phyloP scores from a whole-genome alignment of 257 asterid genomes.

The Solanum clarkiae region DNA sequence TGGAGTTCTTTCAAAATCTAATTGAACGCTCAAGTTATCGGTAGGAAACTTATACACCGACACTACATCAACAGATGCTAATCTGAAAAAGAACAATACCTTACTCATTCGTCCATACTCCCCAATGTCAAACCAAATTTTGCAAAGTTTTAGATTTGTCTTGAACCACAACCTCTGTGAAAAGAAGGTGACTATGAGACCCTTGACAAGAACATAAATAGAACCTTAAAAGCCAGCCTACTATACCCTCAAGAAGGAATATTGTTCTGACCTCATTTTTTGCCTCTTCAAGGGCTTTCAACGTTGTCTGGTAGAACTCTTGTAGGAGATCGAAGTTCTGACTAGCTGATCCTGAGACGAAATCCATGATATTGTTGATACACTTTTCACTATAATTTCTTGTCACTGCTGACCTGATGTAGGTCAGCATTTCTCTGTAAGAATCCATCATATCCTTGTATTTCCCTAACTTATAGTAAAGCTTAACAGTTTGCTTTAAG shows the following conservation, averaged over 20 bases:
- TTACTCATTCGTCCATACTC: conserved; percentile 92
- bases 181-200: background rate
- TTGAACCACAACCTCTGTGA: conserved; percentile 94
- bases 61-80: background rate
- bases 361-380: conserved; percentile 95
- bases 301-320: conserved; percentile 89
- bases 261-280: conserved; percentile 68
- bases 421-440: conserved; percentile 86
- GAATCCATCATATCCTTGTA: conserved; percentile 95
- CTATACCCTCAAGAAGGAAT: background rate
- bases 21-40: background rate
- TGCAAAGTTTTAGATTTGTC: conserved; percentile 95
- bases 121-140: conserved; percentile 94
- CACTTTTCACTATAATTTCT: conserved; percentile 97
- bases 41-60: background rate
- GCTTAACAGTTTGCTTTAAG: conserved; percentile 90
- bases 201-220: background rate
- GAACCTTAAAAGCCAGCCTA: background rate
- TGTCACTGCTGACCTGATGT: conserved; percentile 91
- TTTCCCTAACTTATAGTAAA: conserved; percentile 82
- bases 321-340: conserved; percentile 82
- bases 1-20: conserved; percentile 97
- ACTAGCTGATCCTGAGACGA: conserved; percentile 87
- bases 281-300: conserved; percentile 96
- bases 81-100: conserved; percentile 26